Evolutionary conservation across 2,329 filamentous ascomycete genomes (phyloP).

Genomic region (Neofusicoccum kwambonambiense): DNA sequence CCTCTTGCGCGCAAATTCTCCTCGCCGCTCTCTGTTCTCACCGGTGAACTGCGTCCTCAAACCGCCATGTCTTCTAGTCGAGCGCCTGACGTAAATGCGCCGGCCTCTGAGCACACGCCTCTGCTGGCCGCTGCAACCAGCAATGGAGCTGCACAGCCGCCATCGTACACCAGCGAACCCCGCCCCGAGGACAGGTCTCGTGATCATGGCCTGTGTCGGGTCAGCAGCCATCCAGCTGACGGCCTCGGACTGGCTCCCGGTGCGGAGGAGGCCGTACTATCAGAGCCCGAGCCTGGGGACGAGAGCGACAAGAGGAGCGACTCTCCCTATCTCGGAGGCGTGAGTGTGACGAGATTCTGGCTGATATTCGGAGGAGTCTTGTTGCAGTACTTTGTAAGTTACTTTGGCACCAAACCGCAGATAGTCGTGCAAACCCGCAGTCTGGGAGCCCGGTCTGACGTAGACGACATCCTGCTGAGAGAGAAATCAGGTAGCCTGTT

Average conservation of each 20-base stretch:
- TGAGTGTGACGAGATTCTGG: slow-evolving; percentile 35
- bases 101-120: slow-evolving; percentile 4
- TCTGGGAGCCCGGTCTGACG: neutral
- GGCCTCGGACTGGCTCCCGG: slow-evolving; percentile 28
- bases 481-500: slow-evolving; percentile 43
- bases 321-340: slow-evolving; percentile 29
- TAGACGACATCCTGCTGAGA: neutral
- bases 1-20: neutral
- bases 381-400: slow-evolving; percentile 38
- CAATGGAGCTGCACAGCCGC: neutral
- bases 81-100: slow-evolving; percentile 1
- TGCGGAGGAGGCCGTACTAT: slow-evolving; percentile 21
- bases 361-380: slow-evolving; percentile 39
- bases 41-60: neutral
- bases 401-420: neutral
- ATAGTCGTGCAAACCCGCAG: neutral
- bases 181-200: neutral
- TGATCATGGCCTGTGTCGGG: neutral
- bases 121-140: neutral
- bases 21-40: neutral
- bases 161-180: neutral
- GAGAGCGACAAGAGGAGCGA: slow-evolving; percentile 26
- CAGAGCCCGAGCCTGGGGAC: slow-evolving; percentile 4
- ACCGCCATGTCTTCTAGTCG: neutral
- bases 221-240: slow-evolving; percentile 17